Conservation (phyloP, 2,329 filamentous ascomycete species). For the Sporothrix inflata region DNA sequence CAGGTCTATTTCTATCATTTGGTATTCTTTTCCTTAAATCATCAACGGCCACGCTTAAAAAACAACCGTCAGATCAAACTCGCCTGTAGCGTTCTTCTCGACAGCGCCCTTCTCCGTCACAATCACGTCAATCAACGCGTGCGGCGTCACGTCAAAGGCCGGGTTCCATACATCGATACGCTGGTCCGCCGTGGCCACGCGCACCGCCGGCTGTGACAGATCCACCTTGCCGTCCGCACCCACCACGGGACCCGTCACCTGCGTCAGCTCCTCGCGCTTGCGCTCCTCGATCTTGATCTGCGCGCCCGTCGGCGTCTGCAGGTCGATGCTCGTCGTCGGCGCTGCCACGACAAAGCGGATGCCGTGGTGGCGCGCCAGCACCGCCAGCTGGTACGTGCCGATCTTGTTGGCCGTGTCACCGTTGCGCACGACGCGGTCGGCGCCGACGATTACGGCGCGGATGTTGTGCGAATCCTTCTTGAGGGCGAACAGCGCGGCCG, state of each 20-base stretch:
- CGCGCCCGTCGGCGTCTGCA: conserved; percentile 74
- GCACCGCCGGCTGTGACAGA: conserved; percentile 59
- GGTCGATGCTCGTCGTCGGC: conserved; percentile 90
- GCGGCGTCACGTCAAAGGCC: conserved; percentile 92
- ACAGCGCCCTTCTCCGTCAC: conserved; percentile 91
- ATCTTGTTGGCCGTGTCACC: conserved; percentile 99
- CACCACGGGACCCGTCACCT: conserved; percentile 77
- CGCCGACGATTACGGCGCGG: conserved; percentile 87
- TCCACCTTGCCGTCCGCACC: conserved; percentile 66
- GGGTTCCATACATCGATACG: conserved; percentile 93
- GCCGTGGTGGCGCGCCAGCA: conserved; percentile 85
- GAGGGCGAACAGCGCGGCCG: conserved; percentile 75
- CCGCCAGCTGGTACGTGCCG: conserved; percentile 88
- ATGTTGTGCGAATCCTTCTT: conserved; percentile 68
- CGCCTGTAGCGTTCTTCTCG: conserved; percentile 71
- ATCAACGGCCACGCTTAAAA: no score
- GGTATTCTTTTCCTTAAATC: no score
- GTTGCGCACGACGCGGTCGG: conserved; percentile 92
- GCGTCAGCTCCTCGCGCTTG: conserved; percentile 77
- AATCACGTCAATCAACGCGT: conserved; percentile 85
- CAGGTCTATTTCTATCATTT: conserved; percentile 18
- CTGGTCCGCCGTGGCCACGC: conserved; percentile 77
- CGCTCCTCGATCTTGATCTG: conserved; percentile 92
- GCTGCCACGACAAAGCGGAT: conserved; percentile 95
- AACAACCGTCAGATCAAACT: conserved; percentile 60